Conservation (phyloP, 2,329 filamentous ascomycete genomes). For the Aspergillus aculeatinus region DNA sequence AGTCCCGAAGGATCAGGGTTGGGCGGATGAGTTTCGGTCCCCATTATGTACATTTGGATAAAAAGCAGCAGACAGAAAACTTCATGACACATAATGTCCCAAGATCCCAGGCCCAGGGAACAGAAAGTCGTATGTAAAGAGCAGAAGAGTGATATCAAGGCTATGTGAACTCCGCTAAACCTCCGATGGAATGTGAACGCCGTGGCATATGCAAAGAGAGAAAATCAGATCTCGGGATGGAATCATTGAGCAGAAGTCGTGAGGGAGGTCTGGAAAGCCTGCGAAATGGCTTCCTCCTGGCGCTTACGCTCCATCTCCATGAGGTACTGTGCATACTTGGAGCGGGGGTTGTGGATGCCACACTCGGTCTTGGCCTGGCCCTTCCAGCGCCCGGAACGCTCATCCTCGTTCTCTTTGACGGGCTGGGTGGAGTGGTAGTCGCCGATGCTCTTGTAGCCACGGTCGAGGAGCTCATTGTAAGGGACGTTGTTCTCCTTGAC, state of each 20-base stretch:
- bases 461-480: conserved; percentile 87
- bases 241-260: conserved; percentile 30
- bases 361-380: conserved; percentile 95
- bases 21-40: conserved; percentile 13
- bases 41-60: conserved; percentile 4
- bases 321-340: conserved; percentile 84
- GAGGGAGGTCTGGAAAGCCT: conserved; percentile 41
- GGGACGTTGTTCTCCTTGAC: conserved; percentile 83
- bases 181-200: conserved; percentile 17
- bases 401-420: conserved; percentile 86
- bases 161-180: conserved; percentile 20
- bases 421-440: conserved; percentile 98
- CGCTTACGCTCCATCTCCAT: conserved; percentile 69
- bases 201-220: conserved; percentile 18
- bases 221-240: background rate
- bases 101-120: conserved; percentile 1
- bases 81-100: conserved; percentile 22
- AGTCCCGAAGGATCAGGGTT: conserved; percentile 8
- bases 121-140: background rate
- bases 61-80: conserved; percentile 9
- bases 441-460: conserved; percentile 95
- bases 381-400: conserved; percentile 96
- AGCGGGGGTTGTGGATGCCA: conserved; percentile 97
- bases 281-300: conserved; percentile 55
- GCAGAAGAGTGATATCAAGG: conserved; percentile 13